Conservation (phyloP, 2,329 filamentous ascomycete species). For the Colletotrichum phormii region DNA sequence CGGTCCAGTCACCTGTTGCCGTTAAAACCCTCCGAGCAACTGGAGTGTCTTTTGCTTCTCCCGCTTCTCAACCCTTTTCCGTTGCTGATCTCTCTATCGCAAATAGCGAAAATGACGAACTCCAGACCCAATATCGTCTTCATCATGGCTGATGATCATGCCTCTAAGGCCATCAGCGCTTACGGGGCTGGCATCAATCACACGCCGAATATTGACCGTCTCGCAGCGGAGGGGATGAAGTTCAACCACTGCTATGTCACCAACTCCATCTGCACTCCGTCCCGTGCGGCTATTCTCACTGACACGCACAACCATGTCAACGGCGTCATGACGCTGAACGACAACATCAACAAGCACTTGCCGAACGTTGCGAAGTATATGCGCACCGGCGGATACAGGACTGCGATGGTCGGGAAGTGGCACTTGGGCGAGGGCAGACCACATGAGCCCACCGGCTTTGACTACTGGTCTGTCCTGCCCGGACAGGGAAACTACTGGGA, state of each 20-base stretch:
- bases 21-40: not conserved
- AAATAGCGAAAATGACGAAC: not conserved
- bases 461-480: constrained; percentile 63
- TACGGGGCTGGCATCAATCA: constrained; percentile 64
- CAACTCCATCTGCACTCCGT: constrained; percentile 65
- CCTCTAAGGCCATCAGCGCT: constrained; percentile 59
- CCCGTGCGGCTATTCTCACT: constrained; percentile 60
- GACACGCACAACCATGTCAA: constrained; percentile 66
- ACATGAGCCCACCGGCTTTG: constrained; percentile 62
- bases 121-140: constrained; percentile 53
- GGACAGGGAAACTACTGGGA: constrained; percentile 66
- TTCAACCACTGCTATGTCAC: constrained; percentile 67
- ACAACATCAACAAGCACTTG: constrained; percentile 60
- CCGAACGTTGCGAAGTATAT: constrained; percentile 65
- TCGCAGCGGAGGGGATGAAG: constrained; percentile 60
- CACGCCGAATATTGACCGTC: constrained; percentile 62
- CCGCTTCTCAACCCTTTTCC: not conserved
- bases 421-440: constrained; percentile 60
- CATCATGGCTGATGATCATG: constrained; percentile 68
- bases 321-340: constrained; percentile 60
- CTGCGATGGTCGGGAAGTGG: constrained; percentile 66
- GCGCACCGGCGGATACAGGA: constrained; percentile 58
- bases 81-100: not conserved
- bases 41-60: not conserved
- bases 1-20: not conserved